A percentile compares a stretch with the other conserved stretches of the same genome.
Conservation (phyloP, 1,284 basidiomycete species). For the Papiliotrema laurentii region DNA sequence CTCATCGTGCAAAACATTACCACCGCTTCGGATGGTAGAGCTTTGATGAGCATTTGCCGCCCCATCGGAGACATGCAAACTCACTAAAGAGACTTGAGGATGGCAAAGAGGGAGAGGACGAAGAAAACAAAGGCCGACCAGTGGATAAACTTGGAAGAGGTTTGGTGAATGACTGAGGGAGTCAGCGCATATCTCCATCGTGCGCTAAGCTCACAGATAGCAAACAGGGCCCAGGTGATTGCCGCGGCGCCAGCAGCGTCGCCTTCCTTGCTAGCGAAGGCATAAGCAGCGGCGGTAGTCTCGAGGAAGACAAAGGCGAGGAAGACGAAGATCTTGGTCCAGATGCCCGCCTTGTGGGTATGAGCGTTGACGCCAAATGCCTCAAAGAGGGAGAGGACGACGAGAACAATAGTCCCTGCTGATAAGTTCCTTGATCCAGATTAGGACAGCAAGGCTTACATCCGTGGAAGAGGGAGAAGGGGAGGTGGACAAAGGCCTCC, state of each 20-base stretch:
- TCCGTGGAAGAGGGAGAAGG: slow-evolving; percentile 90
- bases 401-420: slow-evolving; percentile 72
- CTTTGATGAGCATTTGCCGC: slow-evolving; percentile 28
- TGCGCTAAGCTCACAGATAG: slow-evolving; percentile 33
- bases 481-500: slow-evolving; percentile 58
- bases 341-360: slow-evolving; percentile 65
- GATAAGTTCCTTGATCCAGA: slow-evolving; percentile 1
- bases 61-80: too few relatives aligned
- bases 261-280: slow-evolving; percentile 81
- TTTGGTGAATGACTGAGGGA: slow-evolving; percentile 55
- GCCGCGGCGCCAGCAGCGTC: slow-evolving; percentile 55
- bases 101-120: slow-evolving; percentile 76
- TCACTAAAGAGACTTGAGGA: slow-evolving; percentile 59
- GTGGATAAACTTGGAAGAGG: slow-evolving; percentile 66
- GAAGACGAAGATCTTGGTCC: slow-evolving; percentile 93
- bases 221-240: slow-evolving; percentile 46
- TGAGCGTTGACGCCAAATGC: slow-evolving; percentile 79
- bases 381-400: slow-evolving; percentile 81
- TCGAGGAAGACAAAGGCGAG: slow-evolving; percentile 87
- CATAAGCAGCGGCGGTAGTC: slow-evolving; percentile 83
- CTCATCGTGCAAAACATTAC: slow-evolving; percentile 65
- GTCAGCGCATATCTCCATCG: slow-evolving; percentile 6
- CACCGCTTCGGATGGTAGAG: slow-evolving; percentile 43
- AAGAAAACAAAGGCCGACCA: slow-evolving; percentile 84
- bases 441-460: slow-evolving; percentile 51